These are phyloP conservation scores for Musa schizocarpa DNA, from an alignment of 176 grass and related monocot genomes.

Conservation along the genomic window DNA sequence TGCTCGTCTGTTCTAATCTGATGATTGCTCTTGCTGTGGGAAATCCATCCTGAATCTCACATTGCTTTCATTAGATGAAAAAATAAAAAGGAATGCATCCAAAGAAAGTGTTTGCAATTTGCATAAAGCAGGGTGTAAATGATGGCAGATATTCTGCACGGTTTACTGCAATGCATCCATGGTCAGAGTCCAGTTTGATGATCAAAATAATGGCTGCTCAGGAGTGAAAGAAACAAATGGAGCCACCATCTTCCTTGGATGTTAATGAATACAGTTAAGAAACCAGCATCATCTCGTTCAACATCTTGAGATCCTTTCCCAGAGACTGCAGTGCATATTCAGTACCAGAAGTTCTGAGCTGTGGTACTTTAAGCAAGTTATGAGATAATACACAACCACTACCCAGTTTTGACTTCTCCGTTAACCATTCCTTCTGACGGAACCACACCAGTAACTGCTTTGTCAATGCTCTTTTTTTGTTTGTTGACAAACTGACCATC, in stretches of 20 bases:
- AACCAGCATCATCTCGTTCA: background rate
- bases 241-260: background rate
- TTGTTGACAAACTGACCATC: background rate
- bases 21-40: no score
- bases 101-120: no score
- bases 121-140: no score
- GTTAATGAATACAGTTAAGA: background rate
- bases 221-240: background rate
- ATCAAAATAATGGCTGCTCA: background rate
- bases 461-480: slow-evolving; percentile 7
- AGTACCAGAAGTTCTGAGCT: background rate
- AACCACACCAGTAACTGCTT: slow-evolving; percentile 3
- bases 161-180: background rate
- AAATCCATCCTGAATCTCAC: no score
- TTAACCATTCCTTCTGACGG: slow-evolving; percentile 2
- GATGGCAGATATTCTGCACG: no score
- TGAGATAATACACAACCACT: background rate
- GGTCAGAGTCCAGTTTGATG: background rate
- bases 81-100: no score
- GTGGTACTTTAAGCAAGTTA: background rate
- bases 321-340: background rate
- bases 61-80: no score
- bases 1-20: no score
- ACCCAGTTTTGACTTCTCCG: slow-evolving; percentile 1
- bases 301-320: background rate